Conservation (phyloP, 1,139 yeast genomes). For the Kurtzmaniella quercitrusa region DNA sequence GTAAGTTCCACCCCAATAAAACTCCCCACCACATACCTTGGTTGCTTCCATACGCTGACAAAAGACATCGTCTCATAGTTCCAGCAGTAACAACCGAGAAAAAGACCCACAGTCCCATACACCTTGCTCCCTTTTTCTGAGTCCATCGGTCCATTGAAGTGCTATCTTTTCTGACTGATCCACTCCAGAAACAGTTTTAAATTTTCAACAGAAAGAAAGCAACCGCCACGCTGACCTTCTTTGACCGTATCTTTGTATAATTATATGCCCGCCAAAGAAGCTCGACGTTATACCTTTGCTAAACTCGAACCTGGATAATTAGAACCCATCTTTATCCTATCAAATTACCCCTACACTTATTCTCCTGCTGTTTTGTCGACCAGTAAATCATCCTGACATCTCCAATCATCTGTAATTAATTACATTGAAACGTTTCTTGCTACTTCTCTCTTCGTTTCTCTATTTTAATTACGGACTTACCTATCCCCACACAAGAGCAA, state of each 20-base stretch:
- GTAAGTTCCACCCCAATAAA: neutral
- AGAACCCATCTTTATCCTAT: slow-evolving; percentile 4
- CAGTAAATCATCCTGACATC: slow-evolving; percentile 13
- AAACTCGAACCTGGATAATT: slow-evolving; percentile 42
- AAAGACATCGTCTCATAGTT: too few relatives aligned
- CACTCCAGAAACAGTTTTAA: neutral
- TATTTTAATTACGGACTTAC: slow-evolving; percentile 12
- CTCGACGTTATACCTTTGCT: slow-evolving; percentile 35
- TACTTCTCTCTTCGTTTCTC: slow-evolving; percentile 48
- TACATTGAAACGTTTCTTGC: slow-evolving; percentile 46
- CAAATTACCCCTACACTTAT: slow-evolving; percentile 4
- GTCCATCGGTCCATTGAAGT: neutral
- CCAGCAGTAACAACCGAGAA: too few relatives aligned
- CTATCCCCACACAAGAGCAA: slow-evolving; percentile 29
- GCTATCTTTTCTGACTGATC: neutral
- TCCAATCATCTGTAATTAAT: slow-evolving; percentile 20
- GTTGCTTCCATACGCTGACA: too few relatives aligned
- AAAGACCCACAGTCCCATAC: too few relatives aligned
- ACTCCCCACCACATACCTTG: too few relatives aligned
- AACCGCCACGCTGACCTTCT: slow-evolving; percentile 1
- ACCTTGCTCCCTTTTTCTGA: neutral
- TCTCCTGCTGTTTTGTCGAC: slow-evolving; percentile 8
- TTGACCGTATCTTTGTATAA: slow-evolving; percentile 5
- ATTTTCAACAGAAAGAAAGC: neutral
- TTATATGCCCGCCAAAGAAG: slow-evolving; percentile 46